Evolutionary conservation across 805 yeast genomes (phyloP), one percentile per base, ranked within the genome.

Genomic region (Starmera amethionina): DNA sequence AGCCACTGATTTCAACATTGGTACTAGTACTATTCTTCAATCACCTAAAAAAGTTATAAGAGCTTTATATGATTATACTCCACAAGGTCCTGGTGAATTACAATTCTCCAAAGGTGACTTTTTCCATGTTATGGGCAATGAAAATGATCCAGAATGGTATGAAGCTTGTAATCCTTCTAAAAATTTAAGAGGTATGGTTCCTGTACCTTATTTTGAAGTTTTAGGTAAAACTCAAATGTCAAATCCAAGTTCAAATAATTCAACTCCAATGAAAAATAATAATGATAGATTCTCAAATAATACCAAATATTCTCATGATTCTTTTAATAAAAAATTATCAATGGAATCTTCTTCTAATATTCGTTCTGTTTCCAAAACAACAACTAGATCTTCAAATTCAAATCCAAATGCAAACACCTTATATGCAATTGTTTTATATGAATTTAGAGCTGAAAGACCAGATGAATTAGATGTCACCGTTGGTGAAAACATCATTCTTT

Each of bases 401-500:
- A 32, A 40, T 30, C 37, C 52, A 29, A 51, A 46, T 45, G 43
- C 51, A 44, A 62, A 59, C 3, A 79, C 80, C 4, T 63, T 90
- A 22, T 90, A 89, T 56, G 97, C 96, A 3, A 74, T 84, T 40
- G 87, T 88, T 6, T 65, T 88, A 39, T 93, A 80, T 58, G 95
- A 86, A 52, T 93, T 93, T 61, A 72, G 68, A 45, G 97, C 97
- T 6, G 73, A 68, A 51, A 64, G 70, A 43, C 58, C 76, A 8
- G 98, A 94, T 63, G 99, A 93, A 62, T 70, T 93, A 47, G 81
- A 82, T 46, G 86, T 90, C 3, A 55, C 61, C 27, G 84, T 84
- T 2, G 97, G 97, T 32, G 99, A 93, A 52, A 82, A 84, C 51
- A 73, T 93, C 46, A 84, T 89, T 28, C 77, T 94, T 11, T 90